These are phyloP conservation scores for Tolypocladium ovalisporum DNA, from an alignment of 2,329 filamentous ascomycete species.

Conservation along the genomic window DNA sequence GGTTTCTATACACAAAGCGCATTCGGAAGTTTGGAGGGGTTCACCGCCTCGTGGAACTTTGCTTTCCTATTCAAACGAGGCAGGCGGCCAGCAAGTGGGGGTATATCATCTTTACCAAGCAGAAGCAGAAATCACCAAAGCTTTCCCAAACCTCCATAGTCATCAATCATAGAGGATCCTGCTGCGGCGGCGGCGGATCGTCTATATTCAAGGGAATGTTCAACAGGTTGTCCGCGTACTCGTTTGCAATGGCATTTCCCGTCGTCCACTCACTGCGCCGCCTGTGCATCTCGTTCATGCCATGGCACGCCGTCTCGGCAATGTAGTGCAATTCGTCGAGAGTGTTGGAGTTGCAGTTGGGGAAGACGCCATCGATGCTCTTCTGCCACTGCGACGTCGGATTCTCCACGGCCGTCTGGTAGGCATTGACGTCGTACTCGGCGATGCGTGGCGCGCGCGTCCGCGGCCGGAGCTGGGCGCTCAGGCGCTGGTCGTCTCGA, in stretches of 20 bases:
- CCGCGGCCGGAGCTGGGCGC: conserved; percentile 12
- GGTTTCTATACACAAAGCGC: not conserved
- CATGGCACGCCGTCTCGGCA: conserved; percentile 30
- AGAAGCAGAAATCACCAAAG: not conserved
- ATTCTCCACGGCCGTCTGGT: conserved; percentile 25
- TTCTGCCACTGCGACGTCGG: conserved; percentile 29
- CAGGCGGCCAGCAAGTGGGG: not conserved
- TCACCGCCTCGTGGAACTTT: not conserved
- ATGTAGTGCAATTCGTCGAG: conserved; percentile 33
- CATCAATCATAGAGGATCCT: conserved; percentile 1
- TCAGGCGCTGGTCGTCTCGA: conserved; percentile 12
- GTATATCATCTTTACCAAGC: not conserved
- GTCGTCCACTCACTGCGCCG: conserved; percentile 18
- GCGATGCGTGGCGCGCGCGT: conserved; percentile 13
- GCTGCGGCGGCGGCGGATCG: conserved; percentile 1
- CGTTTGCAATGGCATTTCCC: conserved; percentile 17
- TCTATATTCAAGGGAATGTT: conserved; percentile 2
- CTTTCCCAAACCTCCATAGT: not conserved
- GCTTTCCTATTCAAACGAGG: not conserved
- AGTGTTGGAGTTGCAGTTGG: conserved; percentile 30
- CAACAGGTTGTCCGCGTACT: conserved; percentile 19
- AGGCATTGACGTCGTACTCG: conserved; percentile 25
- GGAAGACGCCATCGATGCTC: conserved; percentile 32
- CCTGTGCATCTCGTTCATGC: conserved; percentile 31
- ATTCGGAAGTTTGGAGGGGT: not conserved